Base-by-base conservation (phyloP, 371 early-diverging fungal species). In the Mortierella sp. region DNA sequence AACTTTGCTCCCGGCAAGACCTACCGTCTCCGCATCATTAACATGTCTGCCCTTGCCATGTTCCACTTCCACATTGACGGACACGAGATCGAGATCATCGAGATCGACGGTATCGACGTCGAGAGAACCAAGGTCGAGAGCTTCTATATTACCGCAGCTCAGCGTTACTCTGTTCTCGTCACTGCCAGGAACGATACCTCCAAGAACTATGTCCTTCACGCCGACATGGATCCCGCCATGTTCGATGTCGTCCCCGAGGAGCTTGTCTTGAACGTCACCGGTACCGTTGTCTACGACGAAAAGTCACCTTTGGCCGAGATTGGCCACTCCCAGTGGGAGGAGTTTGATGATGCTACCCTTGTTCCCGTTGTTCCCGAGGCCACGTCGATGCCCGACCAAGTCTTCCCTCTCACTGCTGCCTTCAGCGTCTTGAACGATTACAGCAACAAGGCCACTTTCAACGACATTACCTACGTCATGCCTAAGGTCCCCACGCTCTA, bases 21-120 rank as follows among this genome's bases (percentile, higher is more conserved):
- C 17, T 94, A 94, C 79, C 92, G 94, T 58, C 81, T 96, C 51
- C 90, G 95, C 30, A 58, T 96, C 32, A 87, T 96, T 80, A 90
- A 90, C 59, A 89, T 90, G 84, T 86, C 90, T 51, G 87, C 89
- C 27, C 82, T 93, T 55, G 85, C 92, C 52, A 88, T 88, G 82
- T 93, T 88, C 79, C 85, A 86, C 67, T 83, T 95, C 76, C 84
- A 87, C 70, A 91, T 95, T 60, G 93, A 91, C 68, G 89, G 87
- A 47, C 95, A 94, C 76, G 80, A 84, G 31, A 70, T 95, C 80
- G 81, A 88, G 50, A 80, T 95, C 34, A 92, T 95, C 55, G 95
- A 94, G 80, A 84, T 89, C 21, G 95, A 95, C 64, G 95, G 95
- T 51, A 70, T 86, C 15, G 86, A 87, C 47, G 81, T 84, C 15